A percentile compares a stretch with the other conserved stretches of the same genome.
Evolutionary conservation across 2,329 filamentous ascomycete species (phyloP).

Genomic region (Clonostachys solani): DNA sequence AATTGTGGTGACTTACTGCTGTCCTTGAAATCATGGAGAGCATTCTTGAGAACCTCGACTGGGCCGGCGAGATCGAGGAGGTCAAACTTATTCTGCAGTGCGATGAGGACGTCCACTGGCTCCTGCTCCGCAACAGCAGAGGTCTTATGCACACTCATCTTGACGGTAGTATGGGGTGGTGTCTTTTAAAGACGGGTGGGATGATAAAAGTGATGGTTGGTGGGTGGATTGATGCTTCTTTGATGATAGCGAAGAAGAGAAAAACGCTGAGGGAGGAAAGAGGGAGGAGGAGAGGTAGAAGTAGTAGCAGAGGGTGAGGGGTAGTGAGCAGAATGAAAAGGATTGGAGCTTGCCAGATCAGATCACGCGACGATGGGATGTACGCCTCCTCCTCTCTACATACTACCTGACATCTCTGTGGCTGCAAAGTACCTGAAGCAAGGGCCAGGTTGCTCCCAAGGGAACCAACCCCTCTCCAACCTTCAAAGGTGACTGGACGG

Average conservation of each 20-base stretch:
- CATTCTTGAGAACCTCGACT: constrained; percentile 44
- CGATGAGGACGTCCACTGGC: constrained; percentile 56
- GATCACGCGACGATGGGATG: constrained; percentile 9
- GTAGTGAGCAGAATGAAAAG: no score
- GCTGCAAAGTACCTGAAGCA: no score
- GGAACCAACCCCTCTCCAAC: no score
- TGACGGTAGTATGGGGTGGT: constrained; percentile 26
- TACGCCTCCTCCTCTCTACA: no score
- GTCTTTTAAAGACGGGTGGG: constrained; percentile 6
- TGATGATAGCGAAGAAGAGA: constrained; percentile 12
- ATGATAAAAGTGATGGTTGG: constrained; percentile 6
- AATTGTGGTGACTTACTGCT: constrained; percentile 32
- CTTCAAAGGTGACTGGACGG: no score
- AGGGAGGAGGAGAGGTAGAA: constrained; percentile 1
- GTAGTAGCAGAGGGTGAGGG: background rate
- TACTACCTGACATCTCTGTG: no score
- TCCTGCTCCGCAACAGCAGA: constrained; percentile 52
- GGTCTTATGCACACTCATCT: constrained; percentile 53
- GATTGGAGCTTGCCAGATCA: constrained; percentile 2
- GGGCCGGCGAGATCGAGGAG: constrained; percentile 54
- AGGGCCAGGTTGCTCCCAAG: no score
- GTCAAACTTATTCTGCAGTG: constrained; percentile 56
- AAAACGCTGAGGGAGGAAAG: constrained; percentile 5
- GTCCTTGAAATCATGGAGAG: constrained; percentile 49
- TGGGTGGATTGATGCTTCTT: constrained; percentile 7